These are phyloP conservation scores for Globisporangium uncinulatum DNA, from an alignment of 352 stramenopile species.

Conservation along the genomic window DNA sequence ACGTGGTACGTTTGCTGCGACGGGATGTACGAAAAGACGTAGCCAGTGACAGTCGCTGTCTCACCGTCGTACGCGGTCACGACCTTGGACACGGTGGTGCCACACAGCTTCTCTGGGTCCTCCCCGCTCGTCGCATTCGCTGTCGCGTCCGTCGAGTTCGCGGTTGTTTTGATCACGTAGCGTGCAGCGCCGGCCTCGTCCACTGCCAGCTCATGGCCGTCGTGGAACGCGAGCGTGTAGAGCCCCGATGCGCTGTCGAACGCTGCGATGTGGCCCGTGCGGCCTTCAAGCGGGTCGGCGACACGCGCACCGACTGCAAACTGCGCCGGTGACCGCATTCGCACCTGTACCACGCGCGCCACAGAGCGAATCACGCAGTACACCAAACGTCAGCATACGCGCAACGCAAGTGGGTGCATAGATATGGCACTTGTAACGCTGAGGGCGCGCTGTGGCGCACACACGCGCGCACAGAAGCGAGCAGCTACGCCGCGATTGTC, in stretches of 20 bases:
- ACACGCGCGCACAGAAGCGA: not conserved
- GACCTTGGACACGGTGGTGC: conserved; percentile 29
- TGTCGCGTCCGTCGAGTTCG: not conserved
- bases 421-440: too few relatives aligned
- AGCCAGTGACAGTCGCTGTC: conserved; percentile 26
- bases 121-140: not conserved
- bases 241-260: conserved; percentile 33
- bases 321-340: conserved; percentile 33
- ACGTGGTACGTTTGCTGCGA: conserved; percentile 40
- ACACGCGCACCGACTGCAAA: conserved; percentile 47
- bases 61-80: conserved; percentile 45
- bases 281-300: conserved; percentile 51
- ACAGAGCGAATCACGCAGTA: too few relatives aligned
- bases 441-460: not conserved
- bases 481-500: not conserved
- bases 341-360: conserved; percentile 8
- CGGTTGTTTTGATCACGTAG: conserved; percentile 28
- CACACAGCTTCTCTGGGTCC: conserved; percentile 42
- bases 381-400: not conserved
- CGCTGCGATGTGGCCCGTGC: conserved; percentile 40
- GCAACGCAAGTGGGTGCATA: too few relatives aligned
- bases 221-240: conserved; percentile 50
- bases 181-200: conserved; percentile 21
- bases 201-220: conserved; percentile 37
- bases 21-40: conserved; percentile 42